A percentile compares a stretch with the other conserved stretches of the same genome.
These are phyloP conservation scores for Russula foetens DNA, from an alignment of 768 basidiomycete genomes.

Conservation along the genomic window DNA sequence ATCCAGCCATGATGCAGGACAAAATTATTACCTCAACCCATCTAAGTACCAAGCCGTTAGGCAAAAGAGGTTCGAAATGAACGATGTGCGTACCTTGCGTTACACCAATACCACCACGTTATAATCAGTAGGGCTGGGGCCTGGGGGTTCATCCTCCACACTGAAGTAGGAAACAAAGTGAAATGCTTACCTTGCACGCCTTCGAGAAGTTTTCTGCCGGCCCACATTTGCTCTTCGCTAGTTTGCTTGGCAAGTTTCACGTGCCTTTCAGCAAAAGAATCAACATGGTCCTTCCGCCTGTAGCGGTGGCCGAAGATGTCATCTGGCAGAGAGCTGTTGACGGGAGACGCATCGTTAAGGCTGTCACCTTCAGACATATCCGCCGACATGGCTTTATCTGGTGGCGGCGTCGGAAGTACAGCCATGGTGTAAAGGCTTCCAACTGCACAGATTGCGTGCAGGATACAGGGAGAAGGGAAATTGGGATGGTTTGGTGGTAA, in stretches of 20 bases:
- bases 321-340: constrained; percentile 11
- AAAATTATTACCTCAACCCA: constrained; percentile 55
- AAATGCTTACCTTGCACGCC: constrained; percentile 13
- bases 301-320: constrained; percentile 21
- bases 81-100: constrained; percentile 45
- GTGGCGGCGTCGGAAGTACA: constrained; percentile 47
- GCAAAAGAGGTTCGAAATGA: neutral
- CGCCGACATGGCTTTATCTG: constrained; percentile 35
- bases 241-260: constrained; percentile 14
- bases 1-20: neutral
- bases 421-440: constrained; percentile 70
- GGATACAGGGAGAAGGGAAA: constrained; percentile 61
- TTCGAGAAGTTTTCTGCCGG: constrained; percentile 14
- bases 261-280: constrained; percentile 22
- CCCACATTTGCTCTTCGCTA: constrained; percentile 13
- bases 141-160: neutral
- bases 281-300: constrained; percentile 12
- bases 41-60: constrained; percentile 29
- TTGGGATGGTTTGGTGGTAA: constrained; percentile 60
- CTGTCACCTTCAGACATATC: constrained; percentile 15
- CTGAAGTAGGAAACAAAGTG: neutral
- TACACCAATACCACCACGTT: constrained; percentile 68
- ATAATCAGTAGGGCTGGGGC: constrained; percentile 50
- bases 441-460: constrained; percentile 84
- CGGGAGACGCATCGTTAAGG: neutral